Conservation (phyloP, 257 asterid species). For the Forsythia suspensa region DNA sequence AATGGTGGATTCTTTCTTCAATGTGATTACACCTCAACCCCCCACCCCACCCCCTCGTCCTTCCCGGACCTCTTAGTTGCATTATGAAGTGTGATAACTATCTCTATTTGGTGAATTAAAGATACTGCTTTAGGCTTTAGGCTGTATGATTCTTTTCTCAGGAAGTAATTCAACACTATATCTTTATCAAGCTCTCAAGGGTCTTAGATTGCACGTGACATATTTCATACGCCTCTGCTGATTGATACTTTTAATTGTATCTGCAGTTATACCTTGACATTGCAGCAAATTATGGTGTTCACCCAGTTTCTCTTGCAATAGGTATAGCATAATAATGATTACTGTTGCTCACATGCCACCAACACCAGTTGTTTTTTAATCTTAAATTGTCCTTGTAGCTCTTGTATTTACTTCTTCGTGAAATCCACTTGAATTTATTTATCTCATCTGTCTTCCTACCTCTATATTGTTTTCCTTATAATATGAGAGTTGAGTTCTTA, state of each 20-base stretch:
- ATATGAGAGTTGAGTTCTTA: neutral
- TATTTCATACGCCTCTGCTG: conserved; percentile 10
- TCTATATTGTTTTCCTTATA: neutral
- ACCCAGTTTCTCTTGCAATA: conserved; percentile 82
- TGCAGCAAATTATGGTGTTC: conserved; percentile 53
- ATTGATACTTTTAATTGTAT: conserved; percentile 21
- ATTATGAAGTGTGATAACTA: neutral
- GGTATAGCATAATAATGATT: conserved; percentile 34
- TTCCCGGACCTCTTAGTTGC: neutral
- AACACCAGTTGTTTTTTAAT: neutral
- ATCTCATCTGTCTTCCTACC: neutral
- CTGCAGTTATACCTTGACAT: conserved; percentile 63
- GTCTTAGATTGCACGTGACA: conserved; percentile 10
- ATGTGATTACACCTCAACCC: too few relatives aligned
- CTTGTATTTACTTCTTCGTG: neutral
- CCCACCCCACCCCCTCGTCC: too few relatives aligned
- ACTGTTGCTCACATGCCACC: neutral
- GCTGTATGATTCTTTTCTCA: conserved; percentile 6
- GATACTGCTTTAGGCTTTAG: conserved; percentile 15
- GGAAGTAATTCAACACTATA: conserved; percentile 1
- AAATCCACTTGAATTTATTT: neutral
- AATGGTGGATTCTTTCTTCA: neutral
- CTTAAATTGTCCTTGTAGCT: neutral
- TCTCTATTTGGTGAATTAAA: neutral
- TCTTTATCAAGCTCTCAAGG: neutral